Base-by-base conservation (phyloP, 257 asterid species). In the Capsicum rhomboideum region DNA sequence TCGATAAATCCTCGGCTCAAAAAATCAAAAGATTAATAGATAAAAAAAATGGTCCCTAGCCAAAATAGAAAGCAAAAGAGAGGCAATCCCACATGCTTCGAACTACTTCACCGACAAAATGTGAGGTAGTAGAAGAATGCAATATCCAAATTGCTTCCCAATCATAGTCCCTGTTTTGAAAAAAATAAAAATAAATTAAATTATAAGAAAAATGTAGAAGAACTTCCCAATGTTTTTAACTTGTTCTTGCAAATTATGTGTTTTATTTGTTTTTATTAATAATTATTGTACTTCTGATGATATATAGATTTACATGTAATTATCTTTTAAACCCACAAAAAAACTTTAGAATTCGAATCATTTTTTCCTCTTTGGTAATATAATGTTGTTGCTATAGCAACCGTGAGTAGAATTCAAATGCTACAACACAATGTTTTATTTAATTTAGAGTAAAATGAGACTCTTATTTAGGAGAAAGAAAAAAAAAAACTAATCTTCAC, bases 41-140 rank as follows among this genome's bases (percentile, higher is more conserved):
- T 17, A 10, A 34, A 34, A 31, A 31, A 34, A 34, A 34, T 2
- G 4, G 40, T 23, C 1, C 42, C n/a, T 1, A 64, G 28, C 1
- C 2, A 64, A 64, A 64, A 6, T n/a, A 66, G 2, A 66, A 6
- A 16, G 13, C n/a, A 14, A 42, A 23, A 10, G 37, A 82, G 46
- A 29, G 68, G 13, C 56, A 42, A 42, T n/a, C n/a, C n/a, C 79
- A 42, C 79, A 72, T n/a, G 54, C 37, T 72, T 42, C 55, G 20
- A 42, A 21, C 79, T n/a, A 72, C 6, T 72, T 6, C 55, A 21
- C 79, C 55, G 56, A 72, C 79, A n/a, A 72, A 72, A 42, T 72
- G 20, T 44, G 56, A 44, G 56, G 79, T 23, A n/a, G 31, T 6
- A 44, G 12, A 72, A 21, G 34, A n/a, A 72, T 12, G 56, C n/a